Evolutionary conservation across 192 early-diverging fungal species (phyloP), one percentile per base, ranked within the genome.

Genomic region (Irineochytrium annulatum): DNA sequence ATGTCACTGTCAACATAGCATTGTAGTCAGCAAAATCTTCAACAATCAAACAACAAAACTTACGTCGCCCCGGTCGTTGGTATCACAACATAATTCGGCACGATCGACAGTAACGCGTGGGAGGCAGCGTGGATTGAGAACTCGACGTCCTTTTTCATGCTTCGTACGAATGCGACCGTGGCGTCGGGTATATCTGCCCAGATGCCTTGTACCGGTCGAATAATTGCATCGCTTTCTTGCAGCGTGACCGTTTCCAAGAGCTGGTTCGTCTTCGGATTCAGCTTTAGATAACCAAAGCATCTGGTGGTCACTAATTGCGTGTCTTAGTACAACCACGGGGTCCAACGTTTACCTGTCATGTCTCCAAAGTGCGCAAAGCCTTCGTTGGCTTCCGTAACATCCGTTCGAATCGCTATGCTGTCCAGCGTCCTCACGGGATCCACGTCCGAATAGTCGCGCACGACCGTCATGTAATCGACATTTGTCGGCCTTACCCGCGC

Each of bases 251-350:
- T 58, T 51, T 85, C 83, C 0, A 83, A 20, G 30, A 75, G 64
- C 26, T 68, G 70, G 22, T 65, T 70, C 11, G 70, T 64, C 35
- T 41, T 62, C 28, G 72, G 69, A 44, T 84, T 68, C 14, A 84
- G 33, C 51, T 79, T 78, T 60, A 69, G 76, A 59, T 84, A 86
- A 1, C 84, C 84, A 49, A 77, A 84, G 0, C 79, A 78, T 3
- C 65, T 63, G 17, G 81, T 77, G n/a, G 66, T 62, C n/a, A 80
- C 76, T 79, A 60, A 41, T n/a, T n/a, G n/a, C n/a, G n/a, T n/a
- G n/a, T n/a, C n/a, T n/a, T n/a, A n/a, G n/a, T n/a, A n/a, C n/a
- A n/a, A n/a, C n/a, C n/a, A n/a, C n/a, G n/a, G 19, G 41, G 33
- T 13, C 3, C n/a, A 24, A 35, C 57, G 17, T 8, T 65, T 45